Percentiles rank a stretch among this genome's conserved stretches.
These are phyloP conservation scores for Spinellus fusiger DNA, from an alignment of 192 early-diverging fungal species.

Conservation along the genomic window DNA sequence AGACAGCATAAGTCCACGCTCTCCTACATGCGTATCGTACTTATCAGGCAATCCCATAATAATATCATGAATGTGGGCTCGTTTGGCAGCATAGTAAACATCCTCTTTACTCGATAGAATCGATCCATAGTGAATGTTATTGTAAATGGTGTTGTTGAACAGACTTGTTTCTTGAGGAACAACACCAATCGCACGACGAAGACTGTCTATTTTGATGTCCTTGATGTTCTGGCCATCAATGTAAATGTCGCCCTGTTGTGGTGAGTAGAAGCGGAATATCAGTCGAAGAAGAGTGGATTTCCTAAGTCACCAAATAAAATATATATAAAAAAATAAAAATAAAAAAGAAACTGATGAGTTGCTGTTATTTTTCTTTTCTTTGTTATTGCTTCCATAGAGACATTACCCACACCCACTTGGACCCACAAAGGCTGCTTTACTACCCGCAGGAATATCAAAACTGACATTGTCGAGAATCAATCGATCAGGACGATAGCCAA, in stretches of 20 bases:
- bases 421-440: conserved; percentile 88
- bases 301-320: conserved; percentile 53
- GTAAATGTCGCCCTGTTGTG: conserved; percentile 66
- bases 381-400: conserved; percentile 31
- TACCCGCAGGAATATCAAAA: conserved; percentile 82
- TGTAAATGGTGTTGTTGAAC: conserved; percentile 88
- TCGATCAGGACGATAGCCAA: conserved; percentile 77
- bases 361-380: conserved; percentile 36
- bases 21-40: conserved; percentile 66
- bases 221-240: conserved; percentile 83
- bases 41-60: conserved; percentile 52
- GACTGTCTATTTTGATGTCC: conserved; percentile 70
- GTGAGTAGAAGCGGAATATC: conserved; percentile 93
- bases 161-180: conserved; percentile 91
- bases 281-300: conserved; percentile 81
- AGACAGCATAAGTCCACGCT: conserved; percentile 65
- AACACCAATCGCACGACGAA: conserved; percentile 77
- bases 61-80: conserved; percentile 56
- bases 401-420: conserved; percentile 87
- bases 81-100: conserved; percentile 47
- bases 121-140: conserved; percentile 92
- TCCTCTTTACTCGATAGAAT: conserved; percentile 58
- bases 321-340: no score
- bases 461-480: conserved; percentile 54
- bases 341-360: no score